Base-by-base conservation (phyloP, 2,329 filamentous ascomycete genomes). In the Apiospora pterosperma region DNA sequence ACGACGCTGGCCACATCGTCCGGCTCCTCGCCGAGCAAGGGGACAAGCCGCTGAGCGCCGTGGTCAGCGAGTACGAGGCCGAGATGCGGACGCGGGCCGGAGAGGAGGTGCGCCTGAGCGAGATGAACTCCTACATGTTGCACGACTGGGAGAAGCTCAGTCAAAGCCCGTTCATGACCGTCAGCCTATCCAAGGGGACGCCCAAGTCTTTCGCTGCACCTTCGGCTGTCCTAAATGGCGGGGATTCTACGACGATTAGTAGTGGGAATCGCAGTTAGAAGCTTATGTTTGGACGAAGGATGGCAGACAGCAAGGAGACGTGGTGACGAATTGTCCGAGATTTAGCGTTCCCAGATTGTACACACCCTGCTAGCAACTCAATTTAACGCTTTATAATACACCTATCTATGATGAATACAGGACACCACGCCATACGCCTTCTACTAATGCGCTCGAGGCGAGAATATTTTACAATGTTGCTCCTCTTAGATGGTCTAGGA, bases 61-160 rank as follows among this genome's bases (percentile, higher is more conserved):
- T 73, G 1, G 75, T 84, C 23, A 69, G 67, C 2, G 71, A 66
- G 2, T 84, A 81, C 65, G 81, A 84, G 67, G 70, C 71, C 2
- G 80, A 83, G 68, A 80, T 83, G 78, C 78, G 81, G 21, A 68
- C 73, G n/a, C 74, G 81, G 42, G 78, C 76, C 14, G 77, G 76
- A 10, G 76, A 77, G 36, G 81, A 84, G 68, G 80, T 83, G 62
- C 70, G 74, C 23, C 69, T 79, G 7, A 81, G 78, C 34, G 74
- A 78, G 28, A 71, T 75, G 64, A 83, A 83, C 67, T 79, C 78
- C 14, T 70, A 74, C 64, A 81, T 83, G 77, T 67, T 84, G 44
- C 81, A 84, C 70, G 76, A 83, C 67, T 79, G 75, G 74, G 65
- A 69, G 4, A 70, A 72, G 62, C 67, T 76, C 12, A 59, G 70